phyloP scores from a whole-genome alignment of 208 protist genomes.

The Naegleria fowleri region DNA sequence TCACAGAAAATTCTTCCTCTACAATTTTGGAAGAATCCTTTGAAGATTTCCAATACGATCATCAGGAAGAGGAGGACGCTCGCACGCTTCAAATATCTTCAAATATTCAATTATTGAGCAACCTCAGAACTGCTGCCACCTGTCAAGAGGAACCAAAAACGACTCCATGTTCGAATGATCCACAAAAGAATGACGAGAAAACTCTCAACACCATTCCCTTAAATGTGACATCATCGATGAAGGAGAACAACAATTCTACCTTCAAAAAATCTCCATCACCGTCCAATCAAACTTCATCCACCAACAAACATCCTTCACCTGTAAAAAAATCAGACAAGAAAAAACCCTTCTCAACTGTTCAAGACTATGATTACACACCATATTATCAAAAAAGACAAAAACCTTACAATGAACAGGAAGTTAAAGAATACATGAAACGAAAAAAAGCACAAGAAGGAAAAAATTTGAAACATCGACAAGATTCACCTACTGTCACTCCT shows the following conservation, averaged over 20 bases:
- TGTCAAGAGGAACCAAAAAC: not conserved
- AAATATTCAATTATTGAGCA: not conserved
- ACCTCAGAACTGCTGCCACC: not conserved
- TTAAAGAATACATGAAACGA: not conserved
- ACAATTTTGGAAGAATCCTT: too few relatives aligned
- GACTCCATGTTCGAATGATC: not conserved
- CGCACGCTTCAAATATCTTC: not conserved
- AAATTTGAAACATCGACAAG: not conserved
- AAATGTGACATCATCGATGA: too few relatives aligned
- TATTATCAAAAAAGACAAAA: not conserved
- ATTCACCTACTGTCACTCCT: not conserved
- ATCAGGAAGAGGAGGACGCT: not conserved
- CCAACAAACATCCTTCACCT: not conserved
- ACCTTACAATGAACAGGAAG: not conserved
- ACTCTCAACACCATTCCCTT: too few relatives aligned
- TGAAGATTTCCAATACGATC: not conserved
- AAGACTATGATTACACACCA: not conserved
- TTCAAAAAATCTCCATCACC: not conserved
- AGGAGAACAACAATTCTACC: not conserved
- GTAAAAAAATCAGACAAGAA: not conserved
- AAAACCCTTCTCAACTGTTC: not conserved
- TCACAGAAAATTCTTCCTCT: too few relatives aligned
- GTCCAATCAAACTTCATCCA: not conserved
- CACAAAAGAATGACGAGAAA: too few relatives aligned
- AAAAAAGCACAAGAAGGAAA: not conserved